A percentile compares a stretch with the other conserved stretches of the same genome.
Evolutionary conservation across 768 basidiomycete genomes (phyloP).

Genomic region (Dacryopinax spathularia): DNA sequence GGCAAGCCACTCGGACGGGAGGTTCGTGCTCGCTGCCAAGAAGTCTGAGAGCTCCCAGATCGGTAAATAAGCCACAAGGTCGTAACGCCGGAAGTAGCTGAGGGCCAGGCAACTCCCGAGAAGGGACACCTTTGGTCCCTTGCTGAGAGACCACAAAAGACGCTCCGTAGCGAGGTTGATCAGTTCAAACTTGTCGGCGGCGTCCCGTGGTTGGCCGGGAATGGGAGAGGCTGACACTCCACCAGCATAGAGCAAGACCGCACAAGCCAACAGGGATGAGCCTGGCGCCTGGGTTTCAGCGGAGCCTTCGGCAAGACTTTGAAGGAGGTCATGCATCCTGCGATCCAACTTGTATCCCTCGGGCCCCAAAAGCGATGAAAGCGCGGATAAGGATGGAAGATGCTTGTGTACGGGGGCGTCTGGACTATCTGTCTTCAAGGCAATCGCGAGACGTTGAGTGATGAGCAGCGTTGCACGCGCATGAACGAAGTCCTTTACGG

Average conservation of each 20-base stretch:
- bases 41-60: neutral
- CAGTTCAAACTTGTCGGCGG: neutral
- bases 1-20: neutral
- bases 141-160: neutral
- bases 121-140: no score
- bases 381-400: neutral
- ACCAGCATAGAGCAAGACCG: neutral
- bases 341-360: neutral
- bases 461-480: neutral
- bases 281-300: neutral
- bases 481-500: neutral
- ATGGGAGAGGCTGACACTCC: neutral
- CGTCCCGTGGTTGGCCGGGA: no score
- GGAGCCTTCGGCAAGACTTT: neutral
- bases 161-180: neutral
- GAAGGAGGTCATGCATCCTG: neutral
- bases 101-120: neutral
- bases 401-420: no score
- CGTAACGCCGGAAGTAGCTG: neutral
- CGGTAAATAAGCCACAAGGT: neutral
- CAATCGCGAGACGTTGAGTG: neutral
- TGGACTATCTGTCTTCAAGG: neutral
- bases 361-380: neutral
- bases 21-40: neutral
- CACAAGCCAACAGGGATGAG: neutral